Conservation (phyloP, 2,329 filamentous ascomycete species). For the Pseudopithomyces chartarum region DNA sequence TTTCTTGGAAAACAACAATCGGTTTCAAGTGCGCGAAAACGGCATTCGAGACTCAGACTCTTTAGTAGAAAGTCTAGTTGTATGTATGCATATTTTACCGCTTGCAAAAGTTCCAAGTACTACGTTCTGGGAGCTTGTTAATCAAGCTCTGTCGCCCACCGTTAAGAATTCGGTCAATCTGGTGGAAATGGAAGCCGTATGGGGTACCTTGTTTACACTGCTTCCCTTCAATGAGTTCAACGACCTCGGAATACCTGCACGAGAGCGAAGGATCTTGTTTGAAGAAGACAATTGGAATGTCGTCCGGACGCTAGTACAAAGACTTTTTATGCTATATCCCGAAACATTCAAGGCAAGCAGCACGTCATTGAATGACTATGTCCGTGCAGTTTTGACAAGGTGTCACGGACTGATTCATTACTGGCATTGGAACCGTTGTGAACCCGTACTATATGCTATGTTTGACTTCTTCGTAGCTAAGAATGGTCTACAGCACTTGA, state of each 20-base stretch:
- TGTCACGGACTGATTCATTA: conserved; percentile 58
- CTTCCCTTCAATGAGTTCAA: conserved; percentile 62
- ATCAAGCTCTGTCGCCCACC: conserved; percentile 34
- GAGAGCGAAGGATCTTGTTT: conserved; percentile 47
- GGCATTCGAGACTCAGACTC: conserved; percentile 54
- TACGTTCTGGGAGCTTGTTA: conserved; percentile 53
- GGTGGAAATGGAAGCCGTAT: conserved; percentile 42
- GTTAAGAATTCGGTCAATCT: conserved; percentile 29
- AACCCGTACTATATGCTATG: conserved; percentile 56
- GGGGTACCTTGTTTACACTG: conserved; percentile 56
- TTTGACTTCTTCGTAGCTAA: conserved; percentile 64
- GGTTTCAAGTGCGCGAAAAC: conserved; percentile 48
- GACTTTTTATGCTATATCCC: conserved; percentile 55
- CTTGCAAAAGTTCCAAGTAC: conserved; percentile 30
- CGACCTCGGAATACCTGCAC: conserved; percentile 51
- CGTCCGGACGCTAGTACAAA: conserved; percentile 52
- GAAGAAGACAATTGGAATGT: conserved; percentile 56
- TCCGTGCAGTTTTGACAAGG: conserved; percentile 56
- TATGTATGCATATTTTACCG: conserved; percentile 52
- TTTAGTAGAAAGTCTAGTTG: conserved; percentile 53
- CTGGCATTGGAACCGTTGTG: conserved; percentile 65
- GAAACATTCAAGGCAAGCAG: conserved; percentile 44
- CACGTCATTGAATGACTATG: conserved; percentile 60
- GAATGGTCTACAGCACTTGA: conserved; percentile 57
- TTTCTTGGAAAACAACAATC: conserved; percentile 54